phyloP scores from a whole-genome alignment of 2,329 filamentous ascomycete genomes.

The Xylaria sp. region DNA sequence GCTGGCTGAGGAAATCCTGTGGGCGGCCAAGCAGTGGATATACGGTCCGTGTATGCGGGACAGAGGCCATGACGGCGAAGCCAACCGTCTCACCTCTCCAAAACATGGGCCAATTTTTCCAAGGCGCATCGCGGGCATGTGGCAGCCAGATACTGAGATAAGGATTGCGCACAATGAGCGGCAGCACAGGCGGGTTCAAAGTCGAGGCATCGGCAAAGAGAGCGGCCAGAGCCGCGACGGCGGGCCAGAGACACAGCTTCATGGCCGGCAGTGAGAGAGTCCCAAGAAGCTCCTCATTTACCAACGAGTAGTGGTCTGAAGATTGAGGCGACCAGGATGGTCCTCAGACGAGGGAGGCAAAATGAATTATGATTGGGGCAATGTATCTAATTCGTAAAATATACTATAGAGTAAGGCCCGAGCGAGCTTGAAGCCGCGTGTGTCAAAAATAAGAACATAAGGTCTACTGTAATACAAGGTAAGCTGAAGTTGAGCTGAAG shows the following conservation, averaged over 20 bases:
- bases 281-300: slow-evolving; percentile 26
- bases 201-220: slow-evolving; percentile 59
- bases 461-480: not conserved
- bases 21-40: slow-evolving; percentile 64
- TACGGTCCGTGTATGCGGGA: slow-evolving; percentile 56
- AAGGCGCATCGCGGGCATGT: slow-evolving; percentile 77
- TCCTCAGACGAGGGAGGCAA: not conserved
- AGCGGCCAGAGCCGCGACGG: slow-evolving; percentile 49
- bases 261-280: slow-evolving; percentile 40
- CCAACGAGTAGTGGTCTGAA: not conserved
- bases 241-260: slow-evolving; percentile 46
- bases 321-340: not conserved
- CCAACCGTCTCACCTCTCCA: slow-evolving; percentile 71
- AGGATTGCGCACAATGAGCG: slow-evolving; percentile 68
- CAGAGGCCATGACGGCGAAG: slow-evolving; percentile 61
- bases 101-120: slow-evolving; percentile 89
- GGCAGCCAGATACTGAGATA: slow-evolving; percentile 71
- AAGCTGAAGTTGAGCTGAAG: slow-evolving; percentile 26
- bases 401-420: slow-evolving; percentile 3
- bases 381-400: slow-evolving; percentile 13
- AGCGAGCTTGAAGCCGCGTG: not conserved
- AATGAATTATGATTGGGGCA: not conserved
- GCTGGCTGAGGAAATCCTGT: slow-evolving; percentile 58
- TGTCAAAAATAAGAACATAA: not conserved
- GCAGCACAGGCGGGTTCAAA: slow-evolving; percentile 66